These are phyloP conservation scores for Nemania sp. DNA, from an alignment of 2,329 filamentous ascomycete genomes.

Conservation along the genomic window DNA sequence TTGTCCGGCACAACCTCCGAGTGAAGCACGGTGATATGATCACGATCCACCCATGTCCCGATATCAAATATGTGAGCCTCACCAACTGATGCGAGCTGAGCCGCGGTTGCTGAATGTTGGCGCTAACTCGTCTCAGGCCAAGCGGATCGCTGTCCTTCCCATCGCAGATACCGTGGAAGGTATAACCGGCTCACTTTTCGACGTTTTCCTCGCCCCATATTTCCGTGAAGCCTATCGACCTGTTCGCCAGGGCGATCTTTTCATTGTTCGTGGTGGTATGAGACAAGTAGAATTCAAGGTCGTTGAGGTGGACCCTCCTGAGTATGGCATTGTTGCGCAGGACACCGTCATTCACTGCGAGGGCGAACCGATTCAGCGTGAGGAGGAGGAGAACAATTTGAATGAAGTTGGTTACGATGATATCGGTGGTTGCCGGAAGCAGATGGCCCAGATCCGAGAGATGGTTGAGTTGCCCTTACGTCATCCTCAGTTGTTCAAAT, in stretches of 20 bases:
- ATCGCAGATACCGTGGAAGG: conserved; percentile 99
- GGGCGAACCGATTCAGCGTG: conserved; percentile 92
- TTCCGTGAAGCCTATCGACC: conserved; percentile 99
- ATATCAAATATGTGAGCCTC: conserved; percentile 98
- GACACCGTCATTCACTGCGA: conserved; percentile 99
- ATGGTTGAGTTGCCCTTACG: conserved; percentile 96
- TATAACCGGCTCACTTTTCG: conserved; percentile 95
- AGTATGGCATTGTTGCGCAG: conserved; percentile 98
- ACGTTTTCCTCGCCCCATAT: conserved; percentile 98
- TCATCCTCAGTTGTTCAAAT: conserved; percentile 99
- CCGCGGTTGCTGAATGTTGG: background rate
- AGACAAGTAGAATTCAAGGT: conserved; percentile 99
- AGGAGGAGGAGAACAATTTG: conserved; percentile 98
- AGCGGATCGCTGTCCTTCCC: conserved; percentile 96
- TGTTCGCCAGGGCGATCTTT: conserved; percentile 94
- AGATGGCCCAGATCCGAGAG: conserved; percentile 99
- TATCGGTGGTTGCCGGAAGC: conserved; percentile 98
- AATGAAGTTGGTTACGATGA: conserved; percentile 99
- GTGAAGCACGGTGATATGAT: conserved; percentile 99
- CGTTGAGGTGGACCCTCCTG: conserved; percentile 95
- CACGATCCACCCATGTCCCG: conserved; percentile 94
- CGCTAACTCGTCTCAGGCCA: conserved; percentile 65
- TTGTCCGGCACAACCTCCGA: conserved; percentile 95
- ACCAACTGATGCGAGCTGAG: background rate
- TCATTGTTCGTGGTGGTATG: conserved; percentile 98